Conservation (phyloP, 2,329 filamentous ascomycete genomes). For the Chaetomium sp. region DNA sequence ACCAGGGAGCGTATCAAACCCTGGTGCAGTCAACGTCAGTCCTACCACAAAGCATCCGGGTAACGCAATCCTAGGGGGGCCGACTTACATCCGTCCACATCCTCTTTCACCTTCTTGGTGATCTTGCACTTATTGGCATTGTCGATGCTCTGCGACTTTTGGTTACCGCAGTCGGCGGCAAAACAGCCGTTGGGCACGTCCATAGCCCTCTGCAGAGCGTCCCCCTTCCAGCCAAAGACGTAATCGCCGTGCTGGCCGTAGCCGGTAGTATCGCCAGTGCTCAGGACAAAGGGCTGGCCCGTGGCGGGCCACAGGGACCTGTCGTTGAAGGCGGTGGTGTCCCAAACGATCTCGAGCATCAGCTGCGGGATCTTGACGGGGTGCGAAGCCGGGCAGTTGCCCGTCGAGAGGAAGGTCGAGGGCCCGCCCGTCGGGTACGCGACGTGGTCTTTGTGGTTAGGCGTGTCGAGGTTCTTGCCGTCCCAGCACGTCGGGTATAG, state of each 20-base stretch:
- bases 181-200: slow-evolving; percentile 14
- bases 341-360: slow-evolving; percentile 19
- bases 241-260: slow-evolving; percentile 20
- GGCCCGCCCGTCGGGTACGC: slow-evolving; percentile 41
- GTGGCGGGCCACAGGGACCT: slow-evolving; percentile 1
- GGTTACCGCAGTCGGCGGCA: slow-evolving; percentile 1
- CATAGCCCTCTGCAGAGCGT: slow-evolving; percentile 14
- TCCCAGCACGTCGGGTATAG: slow-evolving; percentile 55
- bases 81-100: slow-evolving; percentile 14
- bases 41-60: neutral
- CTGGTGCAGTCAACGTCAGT: neutral
- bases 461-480: slow-evolving; percentile 51
- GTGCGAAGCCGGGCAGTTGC: slow-evolving; percentile 14
- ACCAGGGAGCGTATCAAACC: slow-evolving; percentile 13
- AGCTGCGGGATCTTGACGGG: slow-evolving; percentile 20
- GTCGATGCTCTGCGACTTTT: slow-evolving; percentile 14
- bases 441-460: slow-evolving; percentile 49
- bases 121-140: neutral
- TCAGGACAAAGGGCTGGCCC: slow-evolving; percentile 16
- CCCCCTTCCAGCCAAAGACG: slow-evolving; percentile 15
- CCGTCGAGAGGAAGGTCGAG: slow-evolving; percentile 4
- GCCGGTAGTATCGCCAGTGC: slow-evolving; percentile 11
- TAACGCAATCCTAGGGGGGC: neutral
- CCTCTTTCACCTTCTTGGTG: slow-evolving; percentile 10
- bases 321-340: slow-evolving; percentile 10